Evolutionary conservation across 164 flowering plant genomes (phyloP), one percentile per base, ranked within the genome.

Genomic region (Stephania japonica): DNA sequence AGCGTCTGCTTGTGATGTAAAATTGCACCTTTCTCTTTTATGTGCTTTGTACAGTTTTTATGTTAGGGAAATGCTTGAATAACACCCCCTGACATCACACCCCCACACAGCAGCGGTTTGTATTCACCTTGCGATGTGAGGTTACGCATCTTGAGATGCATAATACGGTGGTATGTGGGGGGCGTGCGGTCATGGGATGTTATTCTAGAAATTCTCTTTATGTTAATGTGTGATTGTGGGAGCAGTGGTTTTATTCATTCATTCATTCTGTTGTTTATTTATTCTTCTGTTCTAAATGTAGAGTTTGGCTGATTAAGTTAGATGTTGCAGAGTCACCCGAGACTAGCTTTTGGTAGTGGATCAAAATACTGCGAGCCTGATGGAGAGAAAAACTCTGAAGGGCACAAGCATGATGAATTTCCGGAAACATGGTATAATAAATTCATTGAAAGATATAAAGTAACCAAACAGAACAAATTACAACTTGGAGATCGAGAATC

Each of bases 351-450:
- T 71, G 69, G 77, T 76, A 71, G 49, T 81, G 92, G 88, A 32
- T 71, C 91, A 69, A 90, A 89, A 77, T 82, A 78, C 78, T 73
- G 74, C 77, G 91, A 86, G 50, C 73, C 86, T 69, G 91, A 88
- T 65, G 72, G 65, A 73, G 88, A 87, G 72, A 82, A 72, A 69
- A 59, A 79, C 65, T 80, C 90, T 23, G 88, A 86, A 70, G 86
- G 84, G 74, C 80, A 74, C 26, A 81, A 80, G 76, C 80, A 68
- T 42, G 94, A 88, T 49, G 95, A 86, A 44, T 82, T 96, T 63
- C 94, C 94, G 2, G 95, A 90, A 78, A 83, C 93, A 75, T 93
- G 99, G 99, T 96, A 93, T 76, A 84, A 63, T 75, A 94, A 85
- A 73, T 92, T 86, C 71, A 79, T 84, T 76, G 93, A 89, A 73